Evolutionary conservation across 1,284 basidiomycete species (phyloP).

Genomic region (Afroboletus lepidellus): DNA sequence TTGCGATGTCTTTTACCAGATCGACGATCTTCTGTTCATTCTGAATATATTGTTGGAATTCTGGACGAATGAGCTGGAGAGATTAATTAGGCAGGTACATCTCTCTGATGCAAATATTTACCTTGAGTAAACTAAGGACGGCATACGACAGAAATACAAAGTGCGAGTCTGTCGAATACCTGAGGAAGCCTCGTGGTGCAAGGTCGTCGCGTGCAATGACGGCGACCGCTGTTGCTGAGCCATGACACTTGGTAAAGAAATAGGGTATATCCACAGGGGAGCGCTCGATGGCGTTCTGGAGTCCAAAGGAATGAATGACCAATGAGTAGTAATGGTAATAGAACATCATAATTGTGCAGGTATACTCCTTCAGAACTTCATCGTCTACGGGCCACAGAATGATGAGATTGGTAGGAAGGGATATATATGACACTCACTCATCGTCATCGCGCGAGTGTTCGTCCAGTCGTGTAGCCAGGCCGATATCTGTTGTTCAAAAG

Average conservation of each 20-base stretch:
- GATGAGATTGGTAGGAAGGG: slow-evolving; percentile 4
- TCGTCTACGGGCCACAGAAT: slow-evolving; percentile 22
- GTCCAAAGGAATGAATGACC: slow-evolving; percentile 90
- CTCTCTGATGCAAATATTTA: slow-evolving; percentile 35
- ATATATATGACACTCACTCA: slow-evolving; percentile 16
- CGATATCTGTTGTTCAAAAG: slow-evolving; percentile 79
- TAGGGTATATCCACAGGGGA: slow-evolving; percentile 75
- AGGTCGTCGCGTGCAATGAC: slow-evolving; percentile 74
- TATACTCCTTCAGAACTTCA: slow-evolving; percentile 44
- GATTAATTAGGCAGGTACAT: slow-evolving; percentile 7
- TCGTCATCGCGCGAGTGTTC: slow-evolving; percentile 19
- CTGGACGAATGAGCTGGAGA: slow-evolving; percentile 71
- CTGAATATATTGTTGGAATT: slow-evolving; percentile 76
- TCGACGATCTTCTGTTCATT: slow-evolving; percentile 68
- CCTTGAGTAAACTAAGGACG: slow-evolving; percentile 84
- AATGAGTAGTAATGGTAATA: slow-evolving; percentile 85
- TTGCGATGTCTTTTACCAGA: slow-evolving; percentile 80
- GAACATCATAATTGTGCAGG: slow-evolving; percentile 60
- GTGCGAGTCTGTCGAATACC: slow-evolving; percentile 88
- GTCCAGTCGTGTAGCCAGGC: slow-evolving; percentile 70
- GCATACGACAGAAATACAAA: slow-evolving; percentile 91
- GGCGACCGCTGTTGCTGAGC: slow-evolving; percentile 70
- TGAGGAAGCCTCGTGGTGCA: slow-evolving; percentile 72
- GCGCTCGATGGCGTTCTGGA: slow-evolving; percentile 89
- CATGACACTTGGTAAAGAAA: slow-evolving; percentile 84